Base-by-base conservation (phyloP, 2,329 filamentous ascomycete genomes). In the Cordyceps javanica region DNA sequence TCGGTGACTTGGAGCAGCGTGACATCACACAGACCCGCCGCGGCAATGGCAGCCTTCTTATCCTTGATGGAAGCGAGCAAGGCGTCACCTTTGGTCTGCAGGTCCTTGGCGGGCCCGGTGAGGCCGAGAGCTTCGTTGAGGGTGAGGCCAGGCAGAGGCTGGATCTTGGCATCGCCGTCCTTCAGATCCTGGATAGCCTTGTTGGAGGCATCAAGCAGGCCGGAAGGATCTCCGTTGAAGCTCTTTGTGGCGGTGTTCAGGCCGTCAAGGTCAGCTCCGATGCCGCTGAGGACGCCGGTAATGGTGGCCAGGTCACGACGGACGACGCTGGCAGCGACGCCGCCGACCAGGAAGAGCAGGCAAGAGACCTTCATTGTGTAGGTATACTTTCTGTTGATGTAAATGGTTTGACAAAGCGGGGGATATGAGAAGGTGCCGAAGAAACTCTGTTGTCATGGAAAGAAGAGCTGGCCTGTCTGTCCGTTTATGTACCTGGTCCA, bases 21-120 rank as follows among this genome's bases (percentile, higher is more conserved):
- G 39, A 62, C 59, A 21, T 58, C 59, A 62, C 69, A 71, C 5
- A 67, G 64, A 53, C 62, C 62, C 28, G 66, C 67, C 57, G 67
- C 62, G 57, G 69, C 53, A 48, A 71, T 57, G 14, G 60, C 58
- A n/a, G 58, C n/a, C 62, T 67, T 66, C 63, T 66, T 65, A 48
- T 57, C 42, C 54, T 65, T 62, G 58, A 71, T 64, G 57, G 64
- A 60, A 19, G 59, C 59, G 48, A 63, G 59, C 1, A 71, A 66
- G 45, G 49, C 39, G 62, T 64, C 60, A 11, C 62, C 64, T 55
- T 66, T 62, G 28, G 59, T 60, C 60, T 69, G 66, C 11, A 71
- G 65, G 26, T 11, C 44, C 51, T 60, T 56, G 41, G 64, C 60
- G 16, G 63, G 62, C 1, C 28, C 46, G 26, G 54, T 54, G 44